Evolutionary conservation across 108 stramenopile species (phyloP).

Genomic region (Bacterosira constricta): DNA sequence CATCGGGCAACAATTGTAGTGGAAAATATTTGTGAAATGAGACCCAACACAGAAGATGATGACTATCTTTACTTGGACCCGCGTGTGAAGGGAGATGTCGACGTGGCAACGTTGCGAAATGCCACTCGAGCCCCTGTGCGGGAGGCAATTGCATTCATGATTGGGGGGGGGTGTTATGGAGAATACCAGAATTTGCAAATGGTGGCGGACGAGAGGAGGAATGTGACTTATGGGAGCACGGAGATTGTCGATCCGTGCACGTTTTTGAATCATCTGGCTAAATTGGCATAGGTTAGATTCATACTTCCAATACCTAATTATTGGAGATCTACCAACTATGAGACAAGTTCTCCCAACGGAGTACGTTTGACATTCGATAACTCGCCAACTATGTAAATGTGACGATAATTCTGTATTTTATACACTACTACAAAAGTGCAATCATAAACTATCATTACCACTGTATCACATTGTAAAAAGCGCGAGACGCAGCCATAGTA

Average conservation of each 20-base stretch:
- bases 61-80: constrained; percentile 94
- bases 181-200: constrained; percentile 98
- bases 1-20: constrained; percentile 91
- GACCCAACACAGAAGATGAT: constrained; percentile 93
- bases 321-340: no score
- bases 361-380: no score
- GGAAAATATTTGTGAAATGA: constrained; percentile 91
- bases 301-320: no score
- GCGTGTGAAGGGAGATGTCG: constrained; percentile 88
- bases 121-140: constrained; percentile 73
- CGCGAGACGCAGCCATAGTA: no score
- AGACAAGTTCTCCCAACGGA: no score
- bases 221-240: constrained; percentile 92
- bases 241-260: constrained; percentile 86
- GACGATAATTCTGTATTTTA: no score
- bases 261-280: constrained; percentile 80
- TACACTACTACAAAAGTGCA: no score
- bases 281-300: constrained; percentile 60
- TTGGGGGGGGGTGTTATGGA: constrained; percentile 96
- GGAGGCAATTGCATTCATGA: constrained; percentile 94
- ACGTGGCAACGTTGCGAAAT: constrained; percentile 66
- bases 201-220: constrained; percentile 79
- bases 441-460: no score
- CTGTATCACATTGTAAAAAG: no score
- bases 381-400: no score